Conservation (phyloP, 208 protist species). For the Tritrichomonas foetus region DNA sequence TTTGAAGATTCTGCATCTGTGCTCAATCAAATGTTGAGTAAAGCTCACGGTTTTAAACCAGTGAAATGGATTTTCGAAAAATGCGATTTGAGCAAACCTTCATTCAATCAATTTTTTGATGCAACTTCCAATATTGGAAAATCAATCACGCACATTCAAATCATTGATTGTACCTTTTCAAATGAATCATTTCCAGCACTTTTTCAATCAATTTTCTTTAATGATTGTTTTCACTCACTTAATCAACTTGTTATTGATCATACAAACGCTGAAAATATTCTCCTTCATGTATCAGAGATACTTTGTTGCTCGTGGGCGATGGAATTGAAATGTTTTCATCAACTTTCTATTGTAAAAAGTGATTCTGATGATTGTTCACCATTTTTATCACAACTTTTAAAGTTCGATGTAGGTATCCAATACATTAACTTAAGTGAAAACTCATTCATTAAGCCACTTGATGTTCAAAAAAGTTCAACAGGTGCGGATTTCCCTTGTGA, state of each 20-base stretch:
- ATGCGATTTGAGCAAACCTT: not conserved
- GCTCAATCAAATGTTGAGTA: not conserved
- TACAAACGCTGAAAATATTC: not conserved
- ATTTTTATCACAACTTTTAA: not conserved
- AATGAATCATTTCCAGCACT: not conserved
- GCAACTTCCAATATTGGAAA: not conserved
- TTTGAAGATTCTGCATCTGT: not conserved
- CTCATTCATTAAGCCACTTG: not conserved
- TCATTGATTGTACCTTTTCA: not conserved
- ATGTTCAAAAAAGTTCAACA: too few species aligned
- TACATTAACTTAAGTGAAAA: not conserved
- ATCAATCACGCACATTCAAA: not conserved
- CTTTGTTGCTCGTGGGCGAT: not conserved
- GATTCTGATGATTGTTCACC: not conserved
- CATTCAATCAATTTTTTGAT: not conserved
- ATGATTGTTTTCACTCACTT: not conserved
- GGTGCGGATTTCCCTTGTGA: too few species aligned
- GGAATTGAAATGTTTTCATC: not conserved
- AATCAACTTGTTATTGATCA: not conserved
- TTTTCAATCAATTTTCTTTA: conserved; percentile 33
- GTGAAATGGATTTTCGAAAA: not conserved
- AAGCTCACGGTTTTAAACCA: not conserved
- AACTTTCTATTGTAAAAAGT: not conserved
- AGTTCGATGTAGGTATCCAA: not conserved
- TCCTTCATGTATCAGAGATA: not conserved